These are phyloP conservation scores for Schizopora paradoxa DNA, from an alignment of 1,284 basidiomycete genomes.

Conservation along the genomic window DNA sequence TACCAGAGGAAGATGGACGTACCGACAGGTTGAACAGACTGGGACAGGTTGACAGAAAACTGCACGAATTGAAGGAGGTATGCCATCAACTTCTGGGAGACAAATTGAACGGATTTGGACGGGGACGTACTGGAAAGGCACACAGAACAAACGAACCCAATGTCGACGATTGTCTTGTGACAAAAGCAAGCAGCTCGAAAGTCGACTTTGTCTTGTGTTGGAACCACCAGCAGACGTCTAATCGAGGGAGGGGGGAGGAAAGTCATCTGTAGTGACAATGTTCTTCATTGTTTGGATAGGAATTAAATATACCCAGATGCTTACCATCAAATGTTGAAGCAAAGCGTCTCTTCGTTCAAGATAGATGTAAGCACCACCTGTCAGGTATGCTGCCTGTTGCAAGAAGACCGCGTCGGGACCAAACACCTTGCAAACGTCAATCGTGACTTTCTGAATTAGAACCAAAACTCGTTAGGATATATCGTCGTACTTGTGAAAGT, in stretches of 20 bases:
- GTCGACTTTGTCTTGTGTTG: conserved; percentile 92
- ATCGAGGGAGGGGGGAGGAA: conserved; percentile 84
- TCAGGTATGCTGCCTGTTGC: conserved; percentile 95
- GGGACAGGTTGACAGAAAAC: conserved; percentile 93
- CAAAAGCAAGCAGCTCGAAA: conserved; percentile 99
- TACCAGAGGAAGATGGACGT: conserved; percentile 25
- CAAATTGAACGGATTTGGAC: conserved; percentile 2
- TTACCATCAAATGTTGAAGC: conserved; percentile 82
- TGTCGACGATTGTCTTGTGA: conserved; percentile 93
- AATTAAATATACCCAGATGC: too few species aligned
- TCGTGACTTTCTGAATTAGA: conserved; percentile 75
- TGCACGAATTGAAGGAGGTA: conserved; percentile 33
- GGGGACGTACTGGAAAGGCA: conserved; percentile 80
- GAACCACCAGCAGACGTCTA: conserved; percentile 74
- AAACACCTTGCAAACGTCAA: conserved; percentile 92
- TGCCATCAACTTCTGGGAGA: conserved; percentile 11
- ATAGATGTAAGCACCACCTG: conserved; percentile 89
- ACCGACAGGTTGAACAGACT: conserved; percentile 90
- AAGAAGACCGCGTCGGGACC: conserved; percentile 92
- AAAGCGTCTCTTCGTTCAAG: conserved; percentile 77
- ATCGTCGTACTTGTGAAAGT: neutral
- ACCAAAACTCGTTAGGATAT: neutral
- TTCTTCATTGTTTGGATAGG: neutral
- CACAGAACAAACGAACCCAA: conserved; percentile 97
- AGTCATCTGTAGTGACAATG: conserved; percentile 59